phyloP scores from a whole-genome alignment of 139 green algal genomes.

The Edaphochlamys debaryana region DNA sequence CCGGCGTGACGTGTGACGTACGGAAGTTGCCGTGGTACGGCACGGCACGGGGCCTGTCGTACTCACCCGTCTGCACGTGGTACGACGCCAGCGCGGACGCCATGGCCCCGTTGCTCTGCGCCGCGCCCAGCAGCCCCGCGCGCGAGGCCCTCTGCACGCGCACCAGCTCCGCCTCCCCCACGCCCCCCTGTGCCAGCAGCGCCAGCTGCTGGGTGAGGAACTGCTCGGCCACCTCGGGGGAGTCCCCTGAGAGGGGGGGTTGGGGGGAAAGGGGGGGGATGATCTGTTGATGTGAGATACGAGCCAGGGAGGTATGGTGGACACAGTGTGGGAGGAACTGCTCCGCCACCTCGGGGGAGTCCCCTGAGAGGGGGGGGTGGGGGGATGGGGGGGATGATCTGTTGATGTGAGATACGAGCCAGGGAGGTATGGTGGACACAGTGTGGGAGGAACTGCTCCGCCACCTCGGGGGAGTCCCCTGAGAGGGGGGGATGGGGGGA shows the following conservation, averaged over 20 bases:
- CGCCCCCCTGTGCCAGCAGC: conserved; percentile 54
- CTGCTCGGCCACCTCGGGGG: conserved; percentile 44
- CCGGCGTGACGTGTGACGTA: not conserved
- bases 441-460: no score
- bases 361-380: no score
- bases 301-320: no score
- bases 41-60: not conserved
- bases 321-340: no score
- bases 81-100: conserved; percentile 63
- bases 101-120: conserved; percentile 67
- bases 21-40: not conserved
- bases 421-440: no score
- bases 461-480: no score
- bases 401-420: no score
- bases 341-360: no score
- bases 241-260: conserved; percentile 22
- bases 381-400: no score
- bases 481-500: not conserved
- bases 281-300: no score
- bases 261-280: no score
- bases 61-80: conserved; percentile 44
- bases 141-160: conserved; percentile 55
- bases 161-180: conserved; percentile 57
- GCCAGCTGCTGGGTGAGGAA: conserved; percentile 53
- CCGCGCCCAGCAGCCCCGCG: conserved; percentile 55